Base-by-base conservation (phyloP, 345 rosid species). In the Pelargonium nanum region DNA sequence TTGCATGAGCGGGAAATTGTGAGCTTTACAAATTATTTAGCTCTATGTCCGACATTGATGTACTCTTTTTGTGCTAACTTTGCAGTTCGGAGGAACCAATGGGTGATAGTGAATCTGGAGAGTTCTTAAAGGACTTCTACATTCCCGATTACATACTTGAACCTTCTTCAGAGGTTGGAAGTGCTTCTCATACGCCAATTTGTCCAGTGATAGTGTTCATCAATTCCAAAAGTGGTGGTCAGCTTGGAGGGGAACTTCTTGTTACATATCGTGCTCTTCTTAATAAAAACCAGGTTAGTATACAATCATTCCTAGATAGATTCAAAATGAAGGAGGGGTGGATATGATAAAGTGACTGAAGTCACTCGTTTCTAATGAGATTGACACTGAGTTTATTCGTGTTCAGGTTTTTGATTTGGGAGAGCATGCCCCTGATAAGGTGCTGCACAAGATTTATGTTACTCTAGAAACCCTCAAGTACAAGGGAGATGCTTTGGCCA, bases 191-290 rank as follows among this genome's bases (percentile, higher is more conserved):
- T 8, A 1, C 32, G 22, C 83, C 87, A 26, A 25, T 72, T 20
- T 81, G 87, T 70, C 93, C 93, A 5, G 85, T 83, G 63, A 59
- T 86, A 16, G 87, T 72, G 54, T 86, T 86, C 57, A 81, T 86
- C 60, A 86, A 86, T 73, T 70, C 89, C 24, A 86, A 65, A 72
- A 86, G 93, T 26, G 93, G 89, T 0, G 87, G 93, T n/a, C 89
- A 86, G 75, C 74, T 83, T n/a, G 89, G 89, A 6, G 77, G 77
- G 7, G 70, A 78, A 50, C 87, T 86, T 68, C 85, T 86, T 45
- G n/a, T 55, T 20, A 78, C 84, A 4, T 86, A 76, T 28, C 80
- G 80, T 24, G 56, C 78, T 22, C 65, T 86, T 65, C 93, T 86
- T 53, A 81, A 78, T 30, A 20, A 70, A 58, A 79, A 77, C 58